phyloP scores from a whole-genome alignment of 225 moss, liverwort and hornwort genomes.

The Sphagnum tenellum region DNA sequence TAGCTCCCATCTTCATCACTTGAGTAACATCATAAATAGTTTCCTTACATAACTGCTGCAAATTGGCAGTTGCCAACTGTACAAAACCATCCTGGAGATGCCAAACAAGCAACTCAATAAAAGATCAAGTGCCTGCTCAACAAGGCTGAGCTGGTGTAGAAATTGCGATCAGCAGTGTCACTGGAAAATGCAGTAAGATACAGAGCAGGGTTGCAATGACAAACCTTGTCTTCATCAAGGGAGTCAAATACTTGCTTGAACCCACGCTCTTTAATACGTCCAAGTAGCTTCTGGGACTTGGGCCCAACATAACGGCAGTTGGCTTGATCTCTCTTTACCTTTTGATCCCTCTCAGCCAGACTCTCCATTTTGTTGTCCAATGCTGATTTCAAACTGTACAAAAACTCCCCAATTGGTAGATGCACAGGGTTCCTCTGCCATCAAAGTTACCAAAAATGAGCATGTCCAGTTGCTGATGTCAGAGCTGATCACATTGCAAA shows the following conservation, averaged over 20 bases:
- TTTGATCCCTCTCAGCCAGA: slow-evolving; percentile 35
- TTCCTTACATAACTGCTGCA: slow-evolving; percentile 44
- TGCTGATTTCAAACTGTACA: slow-evolving; percentile 60
- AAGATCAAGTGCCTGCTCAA: too few relatives aligned
- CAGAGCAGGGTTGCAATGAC: too few relatives aligned
- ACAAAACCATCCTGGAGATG: slow-evolving; percentile 61
- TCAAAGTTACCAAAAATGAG: neutral
- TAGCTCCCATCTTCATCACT: slow-evolving; percentile 46
- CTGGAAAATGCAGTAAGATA: too few relatives aligned
- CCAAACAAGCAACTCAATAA: too few relatives aligned
- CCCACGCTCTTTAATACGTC: slow-evolving; percentile 54
- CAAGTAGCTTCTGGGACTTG: slow-evolving; percentile 73
- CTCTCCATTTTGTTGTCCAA: slow-evolving; percentile 72
- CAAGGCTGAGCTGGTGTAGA: too few relatives aligned
- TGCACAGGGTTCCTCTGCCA: slow-evolving; percentile 65
- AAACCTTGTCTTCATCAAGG: slow-evolving; percentile 80
- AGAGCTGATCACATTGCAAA: too few relatives aligned
- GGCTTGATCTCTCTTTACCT: slow-evolving; percentile 55
- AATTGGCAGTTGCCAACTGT: slow-evolving; percentile 57
- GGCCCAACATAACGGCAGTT: slow-evolving; percentile 72
- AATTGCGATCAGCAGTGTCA: too few relatives aligned
- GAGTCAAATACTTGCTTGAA: slow-evolving; percentile 79
- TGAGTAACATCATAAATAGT: slow-evolving; percentile 57
- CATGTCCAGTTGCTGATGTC: too few relatives aligned
- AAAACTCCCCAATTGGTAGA: slow-evolving; percentile 86